Evolutionary conservation across 768 basidiomycete species (phyloP), one percentile per base, ranked within the genome.

Genomic region (Phlegmacium glaucopus): DNA sequence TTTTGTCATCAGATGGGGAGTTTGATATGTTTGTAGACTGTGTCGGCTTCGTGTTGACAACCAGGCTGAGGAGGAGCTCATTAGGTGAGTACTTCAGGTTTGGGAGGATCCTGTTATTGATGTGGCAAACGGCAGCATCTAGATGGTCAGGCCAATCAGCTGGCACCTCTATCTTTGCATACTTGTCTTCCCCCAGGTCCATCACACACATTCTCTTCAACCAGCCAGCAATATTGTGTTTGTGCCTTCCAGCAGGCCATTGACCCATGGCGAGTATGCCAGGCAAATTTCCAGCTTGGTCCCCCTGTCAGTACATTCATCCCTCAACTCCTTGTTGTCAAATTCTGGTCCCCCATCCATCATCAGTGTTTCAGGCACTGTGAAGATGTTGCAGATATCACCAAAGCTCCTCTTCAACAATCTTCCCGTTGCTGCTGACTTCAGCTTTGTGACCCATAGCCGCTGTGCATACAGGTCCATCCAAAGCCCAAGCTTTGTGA

Each of bases 191-290:
- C 13, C 38, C 18, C 30, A 32, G 30, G 13, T 60, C 57, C 1
- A 70, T 71, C 7, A 61, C 59, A 29, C 71, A 72, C 4, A 72
- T 42, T 0, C 61, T 36, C n/a, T 55, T 54, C 1, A 75, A 0
- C 53, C 10, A 7, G 56, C 43, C 0, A 74, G 52, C 0, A 74
- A 51, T 0, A 63, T 30, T 8, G 56, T 57, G 51, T 75, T 74
- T 5, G 41, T 53, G 1, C 53, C 53, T 18, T 59, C 53, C 16
- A 56, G 2, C 6, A 59, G 41, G 55, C n/a, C n/a, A n/a, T n/a
- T n/a, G n/a, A n/a, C n/a, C n/a, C n/a, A n/a, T n/a, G n/a, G n/a
- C n/a, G n/a, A n/a, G n/a, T n/a, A n/a, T n/a, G n/a, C n/a, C n/a
- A n/a, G n/a, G n/a, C n/a, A n/a, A n/a, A n/a, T n/a, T n/a, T n/a